phyloP scores from a whole-genome alignment of 1,284 basidiomycete species.

The Rhodofomes roseus region DNA sequence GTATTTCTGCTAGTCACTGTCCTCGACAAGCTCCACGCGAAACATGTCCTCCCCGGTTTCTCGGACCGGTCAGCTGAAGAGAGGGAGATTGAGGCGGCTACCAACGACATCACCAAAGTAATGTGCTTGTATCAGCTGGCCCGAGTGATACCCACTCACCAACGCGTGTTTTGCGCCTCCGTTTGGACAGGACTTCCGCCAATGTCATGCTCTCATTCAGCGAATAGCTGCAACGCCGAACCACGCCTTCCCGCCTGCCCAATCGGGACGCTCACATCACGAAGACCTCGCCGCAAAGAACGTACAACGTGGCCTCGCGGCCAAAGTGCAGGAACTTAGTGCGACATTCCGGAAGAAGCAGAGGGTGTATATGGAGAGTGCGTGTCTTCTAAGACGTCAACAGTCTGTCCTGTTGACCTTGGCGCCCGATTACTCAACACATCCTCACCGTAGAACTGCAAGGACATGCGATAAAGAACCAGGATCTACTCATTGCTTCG shows the following conservation, averaged over 20 bases:
- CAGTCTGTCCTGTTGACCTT: conserved; percentile 12
- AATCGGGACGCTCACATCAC: conserved; percentile 45
- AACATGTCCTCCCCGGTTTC: conserved; percentile 94
- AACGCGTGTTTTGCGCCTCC: conserved; percentile 1
- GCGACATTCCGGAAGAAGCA: conserved; percentile 97
- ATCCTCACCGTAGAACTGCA: conserved; percentile 64
- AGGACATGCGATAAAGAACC: conserved; percentile 92
- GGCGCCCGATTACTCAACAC: conserved; percentile 7
- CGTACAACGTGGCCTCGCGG: conserved; percentile 94
- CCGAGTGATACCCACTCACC: conserved; percentile 10
- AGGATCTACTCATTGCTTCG: conserved; percentile 84
- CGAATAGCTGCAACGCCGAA: conserved; percentile 49
- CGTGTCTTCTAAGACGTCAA: conserved; percentile 37
- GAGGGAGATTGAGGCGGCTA: conserved; percentile 86
- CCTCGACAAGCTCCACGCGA: conserved; percentile 93
- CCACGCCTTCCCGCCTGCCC: conserved; percentile 44
- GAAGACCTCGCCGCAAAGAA: conserved; percentile 83
- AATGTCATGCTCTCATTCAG: conserved; percentile 78
- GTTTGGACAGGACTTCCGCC: conserved; percentile 72
- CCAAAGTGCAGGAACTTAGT: conserved; percentile 90
- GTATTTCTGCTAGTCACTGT: conserved; percentile 50
- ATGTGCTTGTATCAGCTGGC: conserved; percentile 5
- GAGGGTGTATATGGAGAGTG: conserved; percentile 95
- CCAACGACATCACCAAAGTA: conserved; percentile 86
- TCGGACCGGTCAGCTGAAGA: conserved; percentile 93